Conservation (phyloP, 2,329 filamentous ascomycete genomes). For the Hortaea sp. region DNA sequence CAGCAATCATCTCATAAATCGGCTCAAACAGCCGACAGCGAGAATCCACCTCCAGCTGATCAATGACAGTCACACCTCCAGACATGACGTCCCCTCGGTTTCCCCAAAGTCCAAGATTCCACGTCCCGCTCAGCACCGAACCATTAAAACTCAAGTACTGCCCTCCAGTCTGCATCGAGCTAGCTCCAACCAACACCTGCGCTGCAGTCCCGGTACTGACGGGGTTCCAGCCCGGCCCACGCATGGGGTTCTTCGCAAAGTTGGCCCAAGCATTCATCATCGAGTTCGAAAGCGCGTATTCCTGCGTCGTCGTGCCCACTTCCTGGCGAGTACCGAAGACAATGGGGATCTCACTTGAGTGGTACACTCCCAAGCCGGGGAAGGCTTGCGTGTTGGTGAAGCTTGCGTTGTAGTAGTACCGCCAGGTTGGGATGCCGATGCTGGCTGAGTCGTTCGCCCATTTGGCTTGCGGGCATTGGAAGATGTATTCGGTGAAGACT, state of each 20-base stretch:
- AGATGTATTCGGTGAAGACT: constrained; percentile 20
- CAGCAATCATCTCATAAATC: constrained; percentile 8
- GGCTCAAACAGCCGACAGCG: constrained; percentile 17
- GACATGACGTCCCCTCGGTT: constrained; percentile 13
- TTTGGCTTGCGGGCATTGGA: constrained; percentile 19
- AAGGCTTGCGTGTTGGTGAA: constrained; percentile 24
- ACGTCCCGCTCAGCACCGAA: constrained; percentile 10
- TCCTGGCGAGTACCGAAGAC: constrained; percentile 20
- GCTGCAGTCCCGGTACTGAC: constrained; percentile 16
- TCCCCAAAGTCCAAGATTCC: constrained; percentile 18
- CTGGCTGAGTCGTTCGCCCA: constrained; percentile 21
- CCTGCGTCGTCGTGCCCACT: constrained; percentile 18
- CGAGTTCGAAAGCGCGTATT: constrained; percentile 21
- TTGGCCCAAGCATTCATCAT: constrained; percentile 27
- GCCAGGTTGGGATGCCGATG: constrained; percentile 25
- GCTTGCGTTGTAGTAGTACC: constrained; percentile 29
- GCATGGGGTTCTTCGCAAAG: constrained; percentile 28
- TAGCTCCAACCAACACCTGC: constrained; percentile 13
- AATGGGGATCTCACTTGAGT: constrained; percentile 25
- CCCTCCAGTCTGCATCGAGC: constrained; percentile 12
- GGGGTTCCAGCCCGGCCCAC: constrained; percentile 28
- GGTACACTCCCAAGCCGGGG: constrained; percentile 23
- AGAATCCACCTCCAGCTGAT: constrained; percentile 17
- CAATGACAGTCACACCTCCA: constrained; percentile 22
- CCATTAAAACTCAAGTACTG: constrained; percentile 10